phyloP scores from a whole-genome alignment of 495 filamentous ascomycete genomes.

The Penicillium crystallinum region DNA sequence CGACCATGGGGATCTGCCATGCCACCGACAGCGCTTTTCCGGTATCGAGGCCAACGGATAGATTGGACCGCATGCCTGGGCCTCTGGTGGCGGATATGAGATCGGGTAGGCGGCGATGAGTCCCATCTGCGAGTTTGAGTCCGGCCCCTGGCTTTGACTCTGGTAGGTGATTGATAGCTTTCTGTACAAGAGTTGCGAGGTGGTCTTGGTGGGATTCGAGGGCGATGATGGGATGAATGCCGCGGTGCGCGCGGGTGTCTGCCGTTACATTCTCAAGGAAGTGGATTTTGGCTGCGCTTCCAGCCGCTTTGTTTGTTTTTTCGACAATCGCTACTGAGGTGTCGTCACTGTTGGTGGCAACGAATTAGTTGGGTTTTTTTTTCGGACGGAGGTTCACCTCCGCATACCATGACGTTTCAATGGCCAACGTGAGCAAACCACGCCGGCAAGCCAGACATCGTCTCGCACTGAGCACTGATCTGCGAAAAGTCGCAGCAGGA shows the following conservation, averaged over 20 bases:
- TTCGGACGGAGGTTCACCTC: background rate
- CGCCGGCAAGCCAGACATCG: constrained; percentile 21
- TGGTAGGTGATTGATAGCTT: constrained; percentile 56
- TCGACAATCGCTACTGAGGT: constrained; percentile 84
- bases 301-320: constrained; percentile 32
- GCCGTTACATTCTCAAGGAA: constrained; percentile 82
- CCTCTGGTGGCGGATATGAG: constrained; percentile 84
- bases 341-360: constrained; percentile 63
- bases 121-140: constrained; percentile 21
- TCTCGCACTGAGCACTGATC: constrained; percentile 7
- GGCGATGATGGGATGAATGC: constrained; percentile 72
- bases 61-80: constrained; percentile 75
- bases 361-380: constrained; percentile 7
- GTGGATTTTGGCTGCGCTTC: constrained; percentile 50
- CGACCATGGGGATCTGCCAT: constrained; percentile 75
- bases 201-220: constrained; percentile 66
- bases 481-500: constrained; percentile 20
- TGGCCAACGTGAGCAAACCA: constrained; percentile 68
- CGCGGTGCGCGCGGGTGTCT: constrained; percentile 62
- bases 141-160: constrained; percentile 10
- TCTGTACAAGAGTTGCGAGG: constrained; percentile 59
- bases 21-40: constrained; percentile 85
- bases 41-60: constrained; percentile 71
- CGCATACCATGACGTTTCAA: constrained; percentile 81
- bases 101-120: constrained; percentile 55